Base-by-base conservation (phyloP, 768 basidiomycete species). In the Hirschioporus abietinus region DNA sequence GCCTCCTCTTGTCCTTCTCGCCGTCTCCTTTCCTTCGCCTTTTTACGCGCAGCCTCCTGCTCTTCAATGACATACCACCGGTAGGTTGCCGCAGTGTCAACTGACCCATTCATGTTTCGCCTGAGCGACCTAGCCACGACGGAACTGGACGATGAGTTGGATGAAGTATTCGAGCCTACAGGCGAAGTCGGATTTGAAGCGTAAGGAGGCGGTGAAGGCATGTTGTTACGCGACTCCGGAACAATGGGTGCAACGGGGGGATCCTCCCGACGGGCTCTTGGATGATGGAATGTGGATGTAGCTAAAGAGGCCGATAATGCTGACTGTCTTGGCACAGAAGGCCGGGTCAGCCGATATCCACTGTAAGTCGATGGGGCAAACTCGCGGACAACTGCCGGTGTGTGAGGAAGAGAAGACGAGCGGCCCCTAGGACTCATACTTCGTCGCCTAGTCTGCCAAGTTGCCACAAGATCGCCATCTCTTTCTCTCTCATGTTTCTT, bases 271-370 rank as follows among this genome's bases (percentile, higher is more conserved):
- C 73, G 71, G 0, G 68, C 78, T 66, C 75, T 81, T 5, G 85
- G 83, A 70, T 85, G 79, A 67, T 88, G 82, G 70, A 90, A 86
- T 18, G 78, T 77, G 23, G 88, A 81, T 24, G 83, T 84, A 7
- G 82, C 86, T 59, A 92, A 78, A 35, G 90, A 91, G n/a, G 84
- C 85, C 23, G 90, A 91, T 58, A 92, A 83, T 6, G 87, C 85
- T 64, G 90, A 92, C 35, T 81, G 68, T 63, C 80, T 34, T 18
- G 60, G 78, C 34, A 81, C 78, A 27, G 75, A 71, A 27, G 79
- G 74, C 6, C 83, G 73, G 35, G 82, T 72, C 60, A 2, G 78
- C 71, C 63, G 78, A 74, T 69, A 15, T 15, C 76, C 72, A 36
- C 76, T 72, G 59, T 82, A 78, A 66, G 79, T 74, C 35, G 81